Evolutionary conservation across 1,284 basidiomycete genomes (phyloP).

Genomic region (Chalciporus sp.): DNA sequence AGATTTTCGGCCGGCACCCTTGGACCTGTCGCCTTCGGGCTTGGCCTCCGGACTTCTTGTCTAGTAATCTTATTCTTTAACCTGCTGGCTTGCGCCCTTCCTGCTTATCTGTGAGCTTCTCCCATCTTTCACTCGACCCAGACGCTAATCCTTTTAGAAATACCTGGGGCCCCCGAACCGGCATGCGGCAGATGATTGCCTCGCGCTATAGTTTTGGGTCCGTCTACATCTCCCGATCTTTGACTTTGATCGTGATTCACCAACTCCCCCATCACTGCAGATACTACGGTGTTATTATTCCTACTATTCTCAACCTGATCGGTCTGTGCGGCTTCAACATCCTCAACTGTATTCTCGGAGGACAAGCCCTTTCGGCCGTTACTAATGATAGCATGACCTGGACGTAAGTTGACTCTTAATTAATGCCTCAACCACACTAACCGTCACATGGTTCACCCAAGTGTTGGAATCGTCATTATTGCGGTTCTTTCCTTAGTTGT

Average conservation of each 20-base stretch:
- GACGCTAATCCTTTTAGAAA: constrained; percentile 44
- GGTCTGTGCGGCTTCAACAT: constrained; percentile 75
- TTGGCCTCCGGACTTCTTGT: constrained; percentile 73
- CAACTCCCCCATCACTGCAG: constrained; percentile 37
- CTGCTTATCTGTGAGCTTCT: constrained; percentile 59
- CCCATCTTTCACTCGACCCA: not conserved
- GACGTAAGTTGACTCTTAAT: constrained; percentile 48
- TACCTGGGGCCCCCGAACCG: constrained; percentile 85
- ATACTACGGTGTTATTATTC: constrained; percentile 67
- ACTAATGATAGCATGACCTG: constrained; percentile 64
- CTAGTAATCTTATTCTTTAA: constrained; percentile 81
- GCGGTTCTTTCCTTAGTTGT: constrained; percentile 75
- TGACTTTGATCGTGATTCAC: not conserved
- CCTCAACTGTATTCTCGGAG: constrained; percentile 78
- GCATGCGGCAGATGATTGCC: constrained; percentile 87
- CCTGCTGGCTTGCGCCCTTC: constrained; percentile 52
- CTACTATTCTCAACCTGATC: constrained; percentile 65
- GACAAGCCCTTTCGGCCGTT: constrained; percentile 77
- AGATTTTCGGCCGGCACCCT: constrained; percentile 79
- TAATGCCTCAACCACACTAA: constrained; percentile 8
- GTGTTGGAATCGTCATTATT: constrained; percentile 90
- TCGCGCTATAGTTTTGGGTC: constrained; percentile 81
- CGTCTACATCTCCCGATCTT: constrained; percentile 21
- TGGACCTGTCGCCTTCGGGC: constrained; percentile 66
- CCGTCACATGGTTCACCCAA: constrained; percentile 28